Base-by-base conservation (phyloP, 257 asterid genomes). In the Avicennia marina region DNA sequence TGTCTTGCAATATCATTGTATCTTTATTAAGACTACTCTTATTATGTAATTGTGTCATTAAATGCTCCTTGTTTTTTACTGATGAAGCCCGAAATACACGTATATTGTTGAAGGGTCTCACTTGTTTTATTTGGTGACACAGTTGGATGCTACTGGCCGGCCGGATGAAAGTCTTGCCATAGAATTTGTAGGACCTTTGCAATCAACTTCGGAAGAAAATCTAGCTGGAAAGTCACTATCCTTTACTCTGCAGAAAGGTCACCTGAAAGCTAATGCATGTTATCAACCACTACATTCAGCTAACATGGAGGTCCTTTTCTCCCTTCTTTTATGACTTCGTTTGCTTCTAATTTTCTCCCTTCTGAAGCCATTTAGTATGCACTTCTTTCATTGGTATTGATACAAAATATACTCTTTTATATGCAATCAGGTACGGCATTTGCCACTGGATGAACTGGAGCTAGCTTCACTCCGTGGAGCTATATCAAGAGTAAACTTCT, bases 361-460 rank as follows among this genome's bases (percentile, higher is more conserved):
- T 53, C 27, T 29, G n/a, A n/a, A 3, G 54, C 24, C 44, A 8
- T 58, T 33, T 36, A 29, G 47, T 27, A 38, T 73, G 48, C 39
- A 13, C 43, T 64, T 52, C 49, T 38, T 20, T 64, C 50, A 32
- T 72, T 34, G 0, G 34, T 20, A 46, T 44, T 60, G 50, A 32
- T 44, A 52, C 56, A 39, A 43, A 62, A 45, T 58, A 25, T 27
- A 29, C 50, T 59, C 60, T 68, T 68, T 51, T 62, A 16, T 52
- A 56, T 80, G 73, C 71, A 67, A 72, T 55, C 78, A 93, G 98
- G 81, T 86, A 49, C 94, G 98, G 15, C 75, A 86, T 82, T 81
- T 93, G 67, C 98, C 97, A 56, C 72, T 93, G 72, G 98, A 93
- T 77, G 98, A 89, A 63, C 87, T 93, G 76, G 98, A 93, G 90